These are phyloP conservation scores for Fusarium camptoceras DNA, from an alignment of 2,329 filamentous ascomycete species.

Conservation along the genomic window DNA sequence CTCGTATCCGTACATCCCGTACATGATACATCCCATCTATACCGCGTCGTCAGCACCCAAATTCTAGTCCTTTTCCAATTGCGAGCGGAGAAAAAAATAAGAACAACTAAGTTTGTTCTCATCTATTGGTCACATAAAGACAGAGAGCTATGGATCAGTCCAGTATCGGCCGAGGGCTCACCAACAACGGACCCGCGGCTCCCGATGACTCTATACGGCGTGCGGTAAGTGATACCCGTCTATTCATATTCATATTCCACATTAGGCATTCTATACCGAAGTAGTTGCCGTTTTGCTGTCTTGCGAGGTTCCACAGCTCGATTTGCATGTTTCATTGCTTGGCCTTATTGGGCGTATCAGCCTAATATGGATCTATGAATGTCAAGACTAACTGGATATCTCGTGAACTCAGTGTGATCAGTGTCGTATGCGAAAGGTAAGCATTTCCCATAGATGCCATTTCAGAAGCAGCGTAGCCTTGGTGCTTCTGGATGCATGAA, in stretches of 20 bases:
- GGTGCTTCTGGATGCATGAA: not conserved
- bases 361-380: not conserved
- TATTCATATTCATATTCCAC: not conserved
- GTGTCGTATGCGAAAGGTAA: slow-evolving; percentile 57
- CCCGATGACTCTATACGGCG: slow-evolving; percentile 52
- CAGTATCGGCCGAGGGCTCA: slow-evolving; percentile 19
- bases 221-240: slow-evolving; percentile 51
- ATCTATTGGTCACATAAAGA: not conserved
- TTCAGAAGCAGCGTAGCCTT: slow-evolving; percentile 13
- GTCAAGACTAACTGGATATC: slow-evolving; percentile 10
- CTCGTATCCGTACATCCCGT: slow-evolving; percentile 1
- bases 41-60: slow-evolving; percentile 9
- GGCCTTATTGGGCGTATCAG: not conserved
- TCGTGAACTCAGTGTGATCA: slow-evolving; percentile 57
- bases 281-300: not conserved
- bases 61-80: not conserved
- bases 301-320: not conserved
- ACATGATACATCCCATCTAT: slow-evolving; percentile 4
- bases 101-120: not conserved
- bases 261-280: slow-evolving; percentile 13
- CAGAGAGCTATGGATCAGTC: slow-evolving; percentile 34
- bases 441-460: slow-evolving; percentile 26
- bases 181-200: slow-evolving; percentile 46
- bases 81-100: not conserved
- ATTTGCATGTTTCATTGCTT: not conserved